phyloP scores from a whole-genome alignment of 371 early-diverging fungal species.

The Fennellomyces sp. region DNA sequence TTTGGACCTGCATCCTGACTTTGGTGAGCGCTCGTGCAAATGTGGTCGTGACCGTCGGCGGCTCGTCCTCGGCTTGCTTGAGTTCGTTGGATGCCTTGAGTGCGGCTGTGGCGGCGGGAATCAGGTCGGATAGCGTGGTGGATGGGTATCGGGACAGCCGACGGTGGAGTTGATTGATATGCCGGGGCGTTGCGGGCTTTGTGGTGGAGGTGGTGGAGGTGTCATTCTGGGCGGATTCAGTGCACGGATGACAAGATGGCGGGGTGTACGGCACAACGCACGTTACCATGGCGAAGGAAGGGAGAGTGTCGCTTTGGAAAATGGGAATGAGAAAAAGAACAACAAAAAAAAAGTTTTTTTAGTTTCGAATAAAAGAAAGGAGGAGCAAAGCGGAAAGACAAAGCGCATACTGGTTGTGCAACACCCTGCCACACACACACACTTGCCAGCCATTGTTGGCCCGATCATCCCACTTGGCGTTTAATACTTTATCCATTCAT shows the following conservation, averaged over 20 bases:
- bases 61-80: slow-evolving; percentile 2
- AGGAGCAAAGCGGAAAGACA: background rate
- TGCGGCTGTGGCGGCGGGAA: slow-evolving; percentile 45
- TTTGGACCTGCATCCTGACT: slow-evolving; percentile 40
- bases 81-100: slow-evolving; percentile 11
- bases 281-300: slow-evolving; percentile 5
- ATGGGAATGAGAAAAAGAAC: too few species aligned
- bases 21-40: slow-evolving; percentile 43
- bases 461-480: too few species aligned
- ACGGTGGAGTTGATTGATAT: slow-evolving; percentile 15
- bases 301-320: too few species aligned
- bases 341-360: too few species aligned
- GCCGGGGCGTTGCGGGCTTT: background rate
- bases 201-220: background rate
- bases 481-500: too few species aligned
- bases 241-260: background rate
- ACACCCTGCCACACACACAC: too few species aligned
- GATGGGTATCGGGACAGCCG: slow-evolving; percentile 14
- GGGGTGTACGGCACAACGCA: slow-evolving; percentile 3
- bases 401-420: too few species aligned
- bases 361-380: background rate
- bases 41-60: slow-evolving; percentile 8
- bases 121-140: slow-evolving; percentile 39
- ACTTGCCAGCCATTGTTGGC: background rate
- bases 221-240: background rate